Percentiles rank a stretch among this genome's conserved stretches.
Conservation (phyloP, 345 rosid genomes). For the Rhodomyrtus tomentosa region DNA sequence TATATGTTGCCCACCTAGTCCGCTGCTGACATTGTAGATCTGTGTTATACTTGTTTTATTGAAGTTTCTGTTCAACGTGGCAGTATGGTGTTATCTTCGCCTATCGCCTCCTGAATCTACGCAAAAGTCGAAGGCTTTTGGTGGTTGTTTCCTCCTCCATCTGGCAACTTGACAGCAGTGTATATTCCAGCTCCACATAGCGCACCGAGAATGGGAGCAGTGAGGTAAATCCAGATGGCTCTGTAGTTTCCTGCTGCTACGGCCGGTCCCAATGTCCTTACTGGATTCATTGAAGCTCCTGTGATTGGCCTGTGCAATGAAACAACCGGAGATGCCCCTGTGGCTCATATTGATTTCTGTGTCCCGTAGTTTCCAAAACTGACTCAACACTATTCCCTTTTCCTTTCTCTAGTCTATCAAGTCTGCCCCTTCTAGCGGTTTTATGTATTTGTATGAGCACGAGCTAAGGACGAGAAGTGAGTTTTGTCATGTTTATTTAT, state of each 20-base stretch:
- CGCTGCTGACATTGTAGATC: neutral
- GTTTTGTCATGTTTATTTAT: neutral
- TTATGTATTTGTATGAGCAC: neutral
- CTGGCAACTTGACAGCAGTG: constrained; percentile 67
- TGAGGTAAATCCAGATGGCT: constrained; percentile 82
- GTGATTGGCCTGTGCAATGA: constrained; percentile 37
- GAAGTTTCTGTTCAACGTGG: neutral
- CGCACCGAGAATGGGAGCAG: constrained; percentile 74
- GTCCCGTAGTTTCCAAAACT: neutral
- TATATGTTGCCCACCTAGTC: neutral
- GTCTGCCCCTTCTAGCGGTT: neutral
- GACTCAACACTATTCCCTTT: neutral
- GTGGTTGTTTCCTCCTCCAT: constrained; percentile 27
- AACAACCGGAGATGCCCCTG: neutral
- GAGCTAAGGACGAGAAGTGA: neutral
- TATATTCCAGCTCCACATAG: constrained; percentile 79
- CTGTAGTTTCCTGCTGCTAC: constrained; percentile 70
- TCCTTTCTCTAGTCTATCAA: neutral
- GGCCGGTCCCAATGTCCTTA: constrained; percentile 80
- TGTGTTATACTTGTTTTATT: neutral
- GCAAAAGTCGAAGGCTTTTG: constrained; percentile 18
- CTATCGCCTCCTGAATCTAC: constrained; percentile 52
- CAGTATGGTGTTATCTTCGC: neutral
- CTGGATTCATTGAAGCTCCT: constrained; percentile 89
- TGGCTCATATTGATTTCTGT: neutral